phyloP scores from a whole-genome alignment of 2,329 filamentous ascomycete species.

The Calonectria pauciramosa region DNA sequence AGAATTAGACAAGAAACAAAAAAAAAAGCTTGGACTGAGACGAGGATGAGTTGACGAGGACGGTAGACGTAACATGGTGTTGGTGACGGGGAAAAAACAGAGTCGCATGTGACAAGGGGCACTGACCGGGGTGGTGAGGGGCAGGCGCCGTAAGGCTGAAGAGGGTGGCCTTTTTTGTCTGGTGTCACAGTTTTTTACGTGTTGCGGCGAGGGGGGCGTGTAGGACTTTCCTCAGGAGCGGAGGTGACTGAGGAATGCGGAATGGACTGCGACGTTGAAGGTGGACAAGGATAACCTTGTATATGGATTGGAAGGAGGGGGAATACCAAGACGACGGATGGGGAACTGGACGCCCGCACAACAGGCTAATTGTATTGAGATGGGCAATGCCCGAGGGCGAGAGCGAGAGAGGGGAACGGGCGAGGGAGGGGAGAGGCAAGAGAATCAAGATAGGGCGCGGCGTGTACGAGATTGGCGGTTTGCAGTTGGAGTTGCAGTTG shows the following conservation, averaged over 20 bases:
- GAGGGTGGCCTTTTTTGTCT: constrained; percentile 36
- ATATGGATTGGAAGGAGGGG: background rate
- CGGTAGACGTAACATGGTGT: background rate
- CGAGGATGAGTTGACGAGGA: background rate
- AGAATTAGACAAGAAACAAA: background rate
- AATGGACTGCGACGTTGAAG: constrained; percentile 19
- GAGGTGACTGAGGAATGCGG: constrained; percentile 10
- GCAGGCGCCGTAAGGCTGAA: constrained; percentile 45
- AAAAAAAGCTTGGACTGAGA: background rate
- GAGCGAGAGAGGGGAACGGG: no score
- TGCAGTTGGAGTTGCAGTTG: background rate
- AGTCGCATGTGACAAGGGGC: constrained; percentile 37
- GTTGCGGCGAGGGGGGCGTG: constrained; percentile 9
- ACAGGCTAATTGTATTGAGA: constrained; percentile 3
- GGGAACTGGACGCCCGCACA: background rate
- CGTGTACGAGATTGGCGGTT: background rate
- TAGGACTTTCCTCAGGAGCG: constrained; percentile 23
- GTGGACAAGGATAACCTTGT: constrained; percentile 13
- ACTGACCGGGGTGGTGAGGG: constrained; percentile 36
- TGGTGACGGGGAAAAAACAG: background rate
- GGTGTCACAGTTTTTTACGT: constrained; percentile 8
- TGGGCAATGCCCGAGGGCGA: background rate
- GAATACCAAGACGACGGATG: background rate
- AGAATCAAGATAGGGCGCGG: background rate
- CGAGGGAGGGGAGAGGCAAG: background rate